Base-by-base conservation (phyloP, 257 asterid species). In the Echium plantagineum region DNA sequence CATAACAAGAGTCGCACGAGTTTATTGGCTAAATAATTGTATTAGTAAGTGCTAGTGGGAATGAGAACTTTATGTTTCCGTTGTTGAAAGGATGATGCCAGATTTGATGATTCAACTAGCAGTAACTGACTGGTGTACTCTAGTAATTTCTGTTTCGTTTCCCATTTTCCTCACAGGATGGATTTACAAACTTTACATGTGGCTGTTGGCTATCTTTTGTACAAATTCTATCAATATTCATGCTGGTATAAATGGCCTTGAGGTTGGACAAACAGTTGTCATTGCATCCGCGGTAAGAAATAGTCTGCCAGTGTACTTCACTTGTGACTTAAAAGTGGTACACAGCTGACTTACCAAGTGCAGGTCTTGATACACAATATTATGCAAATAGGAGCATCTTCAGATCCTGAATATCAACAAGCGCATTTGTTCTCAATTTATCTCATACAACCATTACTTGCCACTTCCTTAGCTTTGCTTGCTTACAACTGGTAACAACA, bases 231-330 rank as follows among this genome's bases (percentile, higher is more conserved):
- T 90, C 55, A 90, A 90, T 76, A 90, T 90, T 65, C 96, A 87
- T 63, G 96, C 96, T 7, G 97, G 96, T 48, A 69, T 90, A 66
- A 90, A 90, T 74, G 97, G 97, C 72, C 97, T 90, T 71, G 97
- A 90, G 83, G 97, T 90, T 67, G 96, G 97, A 68, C 96, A 90
- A 74, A 90, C 97, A 51, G 82, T 85, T 52, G 84, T 90, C 46
- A 90, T 90, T n/a, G 84, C 97, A 30, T 82, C 84, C 62, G 96
- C 96, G 51, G 97, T 90, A 87, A 83, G 97, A 19, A 47, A n/a
- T 9, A 21, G 7, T 52, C 52, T 38, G 56, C 30, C 48, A 19
- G 22, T 46, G 47, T 24, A 1, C 26, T 20, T 19, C 54, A 35
- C n/a, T 24, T 38, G 1, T 59, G 24, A 20, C n/a, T 55, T 54